Evolutionary conservation across 108 stramenopile genomes (phyloP), one percentile per base, ranked within the genome.

Genomic region (Skeletonema tropicum): DNA sequence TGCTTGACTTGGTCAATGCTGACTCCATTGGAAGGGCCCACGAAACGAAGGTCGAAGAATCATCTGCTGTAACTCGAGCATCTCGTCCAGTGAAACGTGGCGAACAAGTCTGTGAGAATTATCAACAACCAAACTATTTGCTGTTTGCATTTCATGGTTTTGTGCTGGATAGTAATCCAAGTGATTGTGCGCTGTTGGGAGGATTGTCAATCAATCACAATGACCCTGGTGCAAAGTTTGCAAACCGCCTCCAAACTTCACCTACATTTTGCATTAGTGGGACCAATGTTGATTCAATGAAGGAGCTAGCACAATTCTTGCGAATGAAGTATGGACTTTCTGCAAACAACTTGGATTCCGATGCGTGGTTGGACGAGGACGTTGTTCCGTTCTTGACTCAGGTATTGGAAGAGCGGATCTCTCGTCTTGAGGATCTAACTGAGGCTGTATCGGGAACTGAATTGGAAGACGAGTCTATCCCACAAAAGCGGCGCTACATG

Each of bases 101-200:
- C 10, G 74, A 85, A 10, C 88, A 93, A 61, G 46, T 93, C 38
- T 88, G 83, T 36, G 90, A 93, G 35, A 87, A 93, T 64, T 93
- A 93, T 57, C 89, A 86, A 15, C 90, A 93, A 61, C 90, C 92
- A 8, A 91, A 90, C 75, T 70, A 93, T 68, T 77, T 87, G 38
- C 87, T 91, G 46, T 88, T 90, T 59, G 52, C 75, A 0, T 90
- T 86, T 68, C 92, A 93, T 67, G 92, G 92, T 49, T 93, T 93
- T 41, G 30, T 79, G 17, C 74, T 92, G 17, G 71, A 79, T 39
- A 58, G 68, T 29, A 91, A 89, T 49, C 31, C 66, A 45, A 64
- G 86, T 25, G 88, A 87, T 71, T 91, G 88, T 59, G 75, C 87
- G 10, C 57, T 79, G 8, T 15, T 88, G 36, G 76, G 65, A 23